phyloP scores from a whole-genome alignment of 306 rosid genomes.

The Cicer cuneatum region DNA sequence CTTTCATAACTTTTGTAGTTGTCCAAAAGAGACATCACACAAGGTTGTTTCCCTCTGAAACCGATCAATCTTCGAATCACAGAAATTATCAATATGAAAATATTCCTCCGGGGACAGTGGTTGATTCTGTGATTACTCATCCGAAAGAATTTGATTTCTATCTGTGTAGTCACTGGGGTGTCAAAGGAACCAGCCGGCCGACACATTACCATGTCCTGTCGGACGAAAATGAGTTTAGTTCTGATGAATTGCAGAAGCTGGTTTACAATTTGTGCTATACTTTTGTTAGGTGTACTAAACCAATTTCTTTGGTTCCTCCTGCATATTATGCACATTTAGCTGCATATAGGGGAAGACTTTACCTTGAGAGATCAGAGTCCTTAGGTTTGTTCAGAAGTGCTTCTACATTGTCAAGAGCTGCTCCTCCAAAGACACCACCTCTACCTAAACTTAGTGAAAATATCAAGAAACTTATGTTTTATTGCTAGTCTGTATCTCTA shows the following conservation, averaged over 20 bases:
- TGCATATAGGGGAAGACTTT: conserved; percentile 96
- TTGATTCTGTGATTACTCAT: conserved; percentile 93
- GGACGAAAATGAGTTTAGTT: conserved; percentile 90
- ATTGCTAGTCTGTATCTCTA: no score
- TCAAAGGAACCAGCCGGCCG: conserved; percentile 96
- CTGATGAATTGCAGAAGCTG: conserved; percentile 91
- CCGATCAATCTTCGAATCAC: conserved; percentile 60
- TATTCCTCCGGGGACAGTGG: conserved; percentile 93
- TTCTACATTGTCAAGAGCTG: conserved; percentile 71
- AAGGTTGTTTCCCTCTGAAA: conserved; percentile 78
- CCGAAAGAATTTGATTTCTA: conserved; percentile 93
- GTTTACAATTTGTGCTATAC: conserved; percentile 90
- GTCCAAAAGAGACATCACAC: conserved; percentile 99
- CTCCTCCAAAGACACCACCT: conserved; percentile 79
- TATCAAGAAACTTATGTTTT: conserved; percentile 91
- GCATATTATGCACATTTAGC: conserved; percentile 97
- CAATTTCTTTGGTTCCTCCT: conserved; percentile 97
- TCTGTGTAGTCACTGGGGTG: conserved; percentile 97
- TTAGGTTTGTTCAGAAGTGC: conserved; percentile 51
- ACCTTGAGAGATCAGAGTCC: conserved; percentile 81
- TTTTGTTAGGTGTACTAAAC: conserved; percentile 92
- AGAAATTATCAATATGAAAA: conserved; percentile 66
- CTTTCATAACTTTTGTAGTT: conserved; percentile 82
- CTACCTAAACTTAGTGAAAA: conserved; percentile 88
- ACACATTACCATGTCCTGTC: conserved; percentile 90